Conservation (phyloP, 768 basidiomycete species). For the Serendipita sp. region DNA sequence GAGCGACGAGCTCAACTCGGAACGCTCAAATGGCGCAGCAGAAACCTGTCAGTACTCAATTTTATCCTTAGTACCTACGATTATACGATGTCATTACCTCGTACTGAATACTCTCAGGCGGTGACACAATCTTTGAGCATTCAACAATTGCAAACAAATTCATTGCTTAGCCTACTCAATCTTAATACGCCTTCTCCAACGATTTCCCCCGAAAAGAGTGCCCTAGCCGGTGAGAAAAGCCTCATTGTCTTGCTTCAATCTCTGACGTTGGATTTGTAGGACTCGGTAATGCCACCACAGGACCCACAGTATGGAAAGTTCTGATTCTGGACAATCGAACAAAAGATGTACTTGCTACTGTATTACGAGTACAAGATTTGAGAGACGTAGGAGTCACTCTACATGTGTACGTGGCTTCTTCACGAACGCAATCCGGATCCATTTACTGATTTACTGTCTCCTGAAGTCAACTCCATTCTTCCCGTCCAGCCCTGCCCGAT, state of each 20-base stretch:
- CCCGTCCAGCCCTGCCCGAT: constrained; percentile 78
- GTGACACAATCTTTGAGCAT: constrained; percentile 33
- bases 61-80: neutral
- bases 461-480: constrained; percentile 73
- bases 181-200: constrained; percentile 45
- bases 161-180: constrained; percentile 73
- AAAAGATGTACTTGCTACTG: constrained; percentile 91
- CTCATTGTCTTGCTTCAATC: constrained; percentile 16
- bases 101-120: neutral
- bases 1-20: neutral
- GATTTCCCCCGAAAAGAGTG: constrained; percentile 16
- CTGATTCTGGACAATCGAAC: constrained; percentile 88
- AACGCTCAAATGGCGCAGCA: neutral
- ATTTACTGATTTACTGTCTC: neutral
- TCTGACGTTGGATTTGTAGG: constrained; percentile 21
- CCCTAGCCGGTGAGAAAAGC: constrained; percentile 23
- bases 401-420: constrained; percentile 64
- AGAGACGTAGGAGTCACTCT: constrained; percentile 93
- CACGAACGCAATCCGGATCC: neutral
- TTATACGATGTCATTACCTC: neutral
- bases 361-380: constrained; percentile 88
- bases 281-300: constrained; percentile 34
- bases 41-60: neutral
- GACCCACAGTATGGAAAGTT: constrained; percentile 90
- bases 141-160: constrained; percentile 76